Evolutionary conservation across 495 filamentous ascomycete genomes (phyloP), one percentile per base, ranked within the genome.

Genomic region (Pyrenopolyporus hunteri): DNA sequence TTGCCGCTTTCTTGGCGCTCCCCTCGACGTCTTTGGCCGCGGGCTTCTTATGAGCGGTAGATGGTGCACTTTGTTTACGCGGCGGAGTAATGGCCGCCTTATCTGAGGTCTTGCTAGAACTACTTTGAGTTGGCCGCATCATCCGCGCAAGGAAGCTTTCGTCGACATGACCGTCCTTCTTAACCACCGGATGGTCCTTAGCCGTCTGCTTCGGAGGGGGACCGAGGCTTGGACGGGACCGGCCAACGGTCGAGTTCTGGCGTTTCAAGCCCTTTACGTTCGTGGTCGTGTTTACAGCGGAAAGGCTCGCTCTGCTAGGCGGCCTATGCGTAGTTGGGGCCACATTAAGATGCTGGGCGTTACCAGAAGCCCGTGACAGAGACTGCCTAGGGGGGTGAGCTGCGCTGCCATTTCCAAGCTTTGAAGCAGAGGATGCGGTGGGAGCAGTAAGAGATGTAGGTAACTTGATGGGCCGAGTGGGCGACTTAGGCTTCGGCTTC

Each of bases 51-150:
- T 51, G 43, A n/a, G 8, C 23, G 2, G 45, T 29, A 5, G 67
- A 20, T 0, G 69, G 55, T 14, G 70, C 42, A 4, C 46, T 64
- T 19, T 58, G 60, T 32, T 73, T 78, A 40, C 77, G 67, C 0
- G 79, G 77, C 4, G 79, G 78, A 0, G 73, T 76, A 1, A 64
- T 56, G n/a, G 70, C 67, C 1, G 80, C 68, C 72, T 90, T 93
- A 1, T 92, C 90, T 13, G 88, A 81, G 0, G 85, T 82, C 74
- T 93, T 96, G 69, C 82, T 88, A 4, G 89, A 83, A 25, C 88
- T 92, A 53, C 85, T 84, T 17, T 89, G 84, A 6, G 92, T 97
- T 3, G 92, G 92, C 8, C 91, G 85, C 91, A 91, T 96, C 92
- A 97, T 96, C 53, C 92, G 80, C 6, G 89, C 90, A 11, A 97